phyloP scores from a whole-genome alignment of 2,329 filamentous ascomycete genomes.

The Microthyrium microscopicum region DNA sequence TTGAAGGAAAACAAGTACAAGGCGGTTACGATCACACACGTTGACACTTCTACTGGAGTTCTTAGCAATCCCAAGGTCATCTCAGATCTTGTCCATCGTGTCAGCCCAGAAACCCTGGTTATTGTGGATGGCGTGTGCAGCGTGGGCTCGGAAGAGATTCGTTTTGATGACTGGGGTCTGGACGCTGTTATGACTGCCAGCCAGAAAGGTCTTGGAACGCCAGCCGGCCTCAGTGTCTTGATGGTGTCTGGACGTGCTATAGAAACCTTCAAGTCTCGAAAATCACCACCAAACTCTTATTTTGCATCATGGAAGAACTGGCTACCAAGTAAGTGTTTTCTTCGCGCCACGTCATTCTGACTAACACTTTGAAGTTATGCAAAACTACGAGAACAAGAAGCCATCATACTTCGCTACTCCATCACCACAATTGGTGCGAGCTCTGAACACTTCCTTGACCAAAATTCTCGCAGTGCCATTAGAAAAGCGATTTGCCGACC shows the following conservation, averaged over 20 bases:
- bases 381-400: conserved; percentile 97
- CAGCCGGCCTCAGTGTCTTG: conserved; percentile 82
- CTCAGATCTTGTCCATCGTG: conserved; percentile 63
- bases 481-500: conserved; percentile 65
- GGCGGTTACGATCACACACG: conserved; percentile 84
- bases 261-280: conserved; percentile 60
- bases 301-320: conserved; percentile 97
- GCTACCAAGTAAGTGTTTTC: conserved; percentile 54
- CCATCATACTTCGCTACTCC: conserved; percentile 96
- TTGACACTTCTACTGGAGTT: conserved; percentile 93
- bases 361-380: conserved; percentile 52
- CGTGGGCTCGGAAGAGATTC: conserved; percentile 88
- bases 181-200: conserved; percentile 88
- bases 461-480: conserved; percentile 74
- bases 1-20: conserved; percentile 88
- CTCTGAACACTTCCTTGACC: conserved; percentile 72
- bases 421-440: conserved; percentile 82
- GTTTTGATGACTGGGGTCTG: conserved; percentile 86
- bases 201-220: conserved; percentile 93
- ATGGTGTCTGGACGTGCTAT: conserved; percentile 87
- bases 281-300: conserved; percentile 71
- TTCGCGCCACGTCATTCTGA: neutral
- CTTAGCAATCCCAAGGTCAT: conserved; percentile 78
- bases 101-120: conserved; percentile 81
- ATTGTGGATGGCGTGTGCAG: conserved; percentile 95